Evolutionary conservation across 495 filamentous ascomycete species (phyloP), one percentile per base, ranked within the genome.

Genomic region (Venustampulla echinocandica): DNA sequence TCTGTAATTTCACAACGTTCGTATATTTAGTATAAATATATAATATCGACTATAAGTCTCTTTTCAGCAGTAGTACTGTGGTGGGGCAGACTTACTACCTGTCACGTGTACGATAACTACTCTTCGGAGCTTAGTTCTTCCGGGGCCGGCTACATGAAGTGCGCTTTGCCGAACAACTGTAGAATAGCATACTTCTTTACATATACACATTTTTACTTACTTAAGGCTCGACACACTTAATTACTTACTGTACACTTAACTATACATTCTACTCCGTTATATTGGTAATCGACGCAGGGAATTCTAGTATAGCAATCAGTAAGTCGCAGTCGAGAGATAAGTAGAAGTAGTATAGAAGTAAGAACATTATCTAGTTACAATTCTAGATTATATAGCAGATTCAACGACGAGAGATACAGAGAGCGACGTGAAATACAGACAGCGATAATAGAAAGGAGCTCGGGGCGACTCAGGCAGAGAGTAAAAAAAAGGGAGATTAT

Each of bases 1-100:
- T 58, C 24, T 25, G 39, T 39, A 15, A 55, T 43, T 15, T 58
- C 48, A 23, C 42, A 14, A 11, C 41, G 22, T 32, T 58, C 17
- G 36, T 58, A 58, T 6, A 10, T 37, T 25, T 58, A 28, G 6
- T 24, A 1, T 2, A 52, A 17, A 14, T 3, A 25, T 28, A 55
- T 33, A 13, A 55, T 43, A 43, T 55, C 24, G 19, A 50, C 42
- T 33, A 55, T 55, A 9, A 50, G 18, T 17, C 47, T 24, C 20
- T 55, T 55, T 39, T 55, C 47, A 11, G 32, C n/a, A 21, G 40
- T 54, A 0, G 40, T 30, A 30, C 7, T 30, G n/a, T 30, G n/a
- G n/a, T 30, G n/a, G 27, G 27, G 27, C n/a, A 30, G 27, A 30
- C 27, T 30, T 30, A 30, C n/a, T n/a, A n/a, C n/a, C n/a, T n/a